Conservation (phyloP, 331 rosid species). For the Acacia concinna region DNA sequence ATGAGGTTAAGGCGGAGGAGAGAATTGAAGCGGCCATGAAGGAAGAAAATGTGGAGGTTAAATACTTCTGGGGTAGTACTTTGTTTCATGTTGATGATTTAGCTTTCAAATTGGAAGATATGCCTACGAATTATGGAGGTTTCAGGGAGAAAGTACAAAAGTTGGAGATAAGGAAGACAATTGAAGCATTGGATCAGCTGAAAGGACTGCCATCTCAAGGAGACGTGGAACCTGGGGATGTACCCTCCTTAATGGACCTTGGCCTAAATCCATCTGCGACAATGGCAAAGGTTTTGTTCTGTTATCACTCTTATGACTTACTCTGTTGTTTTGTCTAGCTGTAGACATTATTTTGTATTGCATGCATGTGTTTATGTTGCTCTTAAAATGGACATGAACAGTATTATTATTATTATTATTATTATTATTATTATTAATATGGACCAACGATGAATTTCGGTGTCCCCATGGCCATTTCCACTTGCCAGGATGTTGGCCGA, state of each 20-base stretch:
- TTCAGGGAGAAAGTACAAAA: conserved; percentile 80
- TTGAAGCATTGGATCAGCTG: conserved; percentile 86
- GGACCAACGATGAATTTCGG: background rate
- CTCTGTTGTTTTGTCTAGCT: conserved; percentile 7
- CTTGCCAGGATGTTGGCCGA: background rate
- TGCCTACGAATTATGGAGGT: conserved; percentile 85
- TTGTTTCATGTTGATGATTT: conserved; percentile 82
- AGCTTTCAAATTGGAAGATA: conserved; percentile 80
- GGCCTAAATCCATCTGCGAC: conserved; percentile 79
- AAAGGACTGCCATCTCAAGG: conserved; percentile 90
- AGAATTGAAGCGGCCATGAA: conserved; percentile 70
- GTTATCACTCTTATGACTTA: background rate
- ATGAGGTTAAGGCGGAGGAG: conserved; percentile 83
- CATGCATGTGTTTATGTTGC: background rate
- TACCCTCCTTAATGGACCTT: conserved; percentile 82
- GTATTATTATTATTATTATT: background rate
- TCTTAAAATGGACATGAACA: background rate
- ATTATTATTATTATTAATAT: background rate
- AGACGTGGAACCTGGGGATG: conserved; percentile 85
- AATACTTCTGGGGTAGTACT: conserved; percentile 97
- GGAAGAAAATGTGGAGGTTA: conserved; percentile 83
- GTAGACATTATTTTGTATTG: background rate
- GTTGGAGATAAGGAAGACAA: conserved; percentile 73
- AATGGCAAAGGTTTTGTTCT: conserved; percentile 43
- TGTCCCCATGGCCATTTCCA: background rate